Evolutionary conservation across 1,284 basidiomycete species (phyloP).

Genomic region (Trichosporon sp.): DNA sequence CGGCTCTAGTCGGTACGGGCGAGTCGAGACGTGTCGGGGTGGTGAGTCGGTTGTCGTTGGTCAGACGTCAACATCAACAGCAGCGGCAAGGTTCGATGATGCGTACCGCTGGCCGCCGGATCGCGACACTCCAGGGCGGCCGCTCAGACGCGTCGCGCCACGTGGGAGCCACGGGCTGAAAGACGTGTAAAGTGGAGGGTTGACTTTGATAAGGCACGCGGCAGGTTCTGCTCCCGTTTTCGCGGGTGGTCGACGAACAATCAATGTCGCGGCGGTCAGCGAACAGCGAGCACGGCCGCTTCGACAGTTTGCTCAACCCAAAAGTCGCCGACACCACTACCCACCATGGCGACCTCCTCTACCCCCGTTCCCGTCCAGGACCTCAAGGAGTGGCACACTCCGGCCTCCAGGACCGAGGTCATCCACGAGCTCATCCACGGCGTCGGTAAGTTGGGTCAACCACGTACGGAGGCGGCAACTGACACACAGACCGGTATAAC

Average conservation of each 20-base stretch:
- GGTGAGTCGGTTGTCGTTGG: background rate
- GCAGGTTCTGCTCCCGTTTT: conserved; percentile 5
- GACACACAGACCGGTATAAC: conserved; percentile 80
- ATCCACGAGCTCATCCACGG: conserved; percentile 88
- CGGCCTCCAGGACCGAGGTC: conserved; percentile 69
- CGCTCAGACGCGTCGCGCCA: conserved; percentile 5
- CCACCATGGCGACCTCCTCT: conserved; percentile 33
- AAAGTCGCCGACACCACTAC: conserved; percentile 11
- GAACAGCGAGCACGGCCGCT: conserved; percentile 4
- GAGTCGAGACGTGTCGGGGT: background rate
- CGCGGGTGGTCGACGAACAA: background rate
- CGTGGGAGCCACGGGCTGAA: background rate
- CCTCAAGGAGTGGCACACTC: conserved; percentile 52
- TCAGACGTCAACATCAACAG: background rate
- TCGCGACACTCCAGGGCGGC: background rate
- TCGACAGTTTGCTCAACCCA: background rate
- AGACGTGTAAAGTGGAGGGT: background rate
- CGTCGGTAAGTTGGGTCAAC: conserved; percentile 66
- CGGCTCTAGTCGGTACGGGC: background rate
- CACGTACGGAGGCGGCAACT: background rate
- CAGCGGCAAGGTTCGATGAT: background rate
- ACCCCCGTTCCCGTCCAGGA: conserved; percentile 36
- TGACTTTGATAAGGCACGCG: background rate
- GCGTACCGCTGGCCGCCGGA: background rate
- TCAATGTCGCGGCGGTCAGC: background rate